These are phyloP conservation scores for Blastomyces gilchristii DNA, from an alignment of 2,329 filamentous ascomycete genomes.

Conservation along the genomic window DNA sequence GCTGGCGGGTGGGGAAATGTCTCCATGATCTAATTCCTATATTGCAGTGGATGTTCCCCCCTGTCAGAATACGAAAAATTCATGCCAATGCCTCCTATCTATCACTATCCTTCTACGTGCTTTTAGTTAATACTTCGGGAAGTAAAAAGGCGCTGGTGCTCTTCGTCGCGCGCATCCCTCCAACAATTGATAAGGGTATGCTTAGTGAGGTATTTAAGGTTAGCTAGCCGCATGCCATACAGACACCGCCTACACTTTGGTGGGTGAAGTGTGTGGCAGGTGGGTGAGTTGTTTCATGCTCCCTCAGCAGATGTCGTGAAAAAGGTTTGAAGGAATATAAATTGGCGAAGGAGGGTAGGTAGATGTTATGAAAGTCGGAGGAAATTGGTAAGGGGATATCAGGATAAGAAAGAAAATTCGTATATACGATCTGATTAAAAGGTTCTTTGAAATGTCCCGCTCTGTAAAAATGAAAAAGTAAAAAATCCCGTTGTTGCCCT, in stretches of 20 bases:
- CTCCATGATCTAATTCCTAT: neutral
- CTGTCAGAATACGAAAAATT: neutral
- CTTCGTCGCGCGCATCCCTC: neutral
- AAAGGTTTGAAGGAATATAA: neutral
- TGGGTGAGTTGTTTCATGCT: neutral
- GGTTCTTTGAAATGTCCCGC: neutral
- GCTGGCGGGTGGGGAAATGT: neutral
- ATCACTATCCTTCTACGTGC: neutral
- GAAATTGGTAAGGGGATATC: neutral
- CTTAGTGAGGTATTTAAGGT: too few species aligned
- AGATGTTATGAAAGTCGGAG: neutral
- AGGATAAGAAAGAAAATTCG: neutral
- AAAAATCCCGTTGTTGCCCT: neutral
- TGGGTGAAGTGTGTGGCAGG: too few species aligned
- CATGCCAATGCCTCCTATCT: neutral
- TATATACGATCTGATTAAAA: neutral
- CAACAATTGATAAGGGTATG: neutral
- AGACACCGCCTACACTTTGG: too few species aligned
- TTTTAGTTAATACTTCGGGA: neutral
- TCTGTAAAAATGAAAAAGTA: neutral
- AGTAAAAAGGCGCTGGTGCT: too few species aligned
- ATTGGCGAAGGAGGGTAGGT: neutral
- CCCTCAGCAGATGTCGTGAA: neutral
- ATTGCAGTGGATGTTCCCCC: neutral
- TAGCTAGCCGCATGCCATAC: neutral